Evolutionary conservation across 2,329 filamentous ascomycete species (phyloP).

Genomic region (Nigrograna mackinnonii): DNA sequence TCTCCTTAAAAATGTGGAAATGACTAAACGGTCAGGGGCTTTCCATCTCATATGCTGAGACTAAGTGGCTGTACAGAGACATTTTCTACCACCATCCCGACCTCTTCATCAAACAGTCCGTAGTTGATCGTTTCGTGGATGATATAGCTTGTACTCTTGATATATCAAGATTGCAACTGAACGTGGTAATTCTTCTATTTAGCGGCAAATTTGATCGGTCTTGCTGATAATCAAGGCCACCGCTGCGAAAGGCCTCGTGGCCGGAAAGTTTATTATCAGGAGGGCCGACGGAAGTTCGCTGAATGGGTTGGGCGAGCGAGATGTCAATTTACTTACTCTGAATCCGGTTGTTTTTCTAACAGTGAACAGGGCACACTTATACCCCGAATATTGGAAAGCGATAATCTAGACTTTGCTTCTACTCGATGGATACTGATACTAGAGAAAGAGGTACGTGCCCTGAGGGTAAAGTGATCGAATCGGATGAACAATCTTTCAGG

Average conservation of each 20-base stretch:
- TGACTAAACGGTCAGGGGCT: slow-evolving; percentile 58
- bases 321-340: slow-evolving; percentile 29
- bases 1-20: slow-evolving; percentile 49
- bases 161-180: slow-evolving; percentile 66
- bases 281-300: slow-evolving; percentile 50
- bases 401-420: slow-evolving; percentile 52
- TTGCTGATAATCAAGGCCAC: slow-evolving; percentile 35
- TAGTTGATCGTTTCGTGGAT: slow-evolving; percentile 74
- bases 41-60: too few species aligned
- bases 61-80: slow-evolving; percentile 58
- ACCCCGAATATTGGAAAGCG: slow-evolving; percentile 57
- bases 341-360: not conserved
- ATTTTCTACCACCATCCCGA: slow-evolving; percentile 78
- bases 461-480: too few species aligned
- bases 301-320: slow-evolving; percentile 44
- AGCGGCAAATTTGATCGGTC: not conserved
- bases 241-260: slow-evolving; percentile 71
- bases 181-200: slow-evolving; percentile 61
- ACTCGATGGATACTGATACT: slow-evolving; percentile 71
- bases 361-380: slow-evolving; percentile 63
- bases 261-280: slow-evolving; percentile 59
- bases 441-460: slow-evolving; percentile 78
- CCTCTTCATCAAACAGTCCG: slow-evolving; percentile 69
- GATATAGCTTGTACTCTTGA: slow-evolving; percentile 73
- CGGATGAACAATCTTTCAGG: slow-evolving; percentile 53